phyloP scores from a whole-genome alignment of 129 eudicot genomes.

The Centella asiatica region DNA sequence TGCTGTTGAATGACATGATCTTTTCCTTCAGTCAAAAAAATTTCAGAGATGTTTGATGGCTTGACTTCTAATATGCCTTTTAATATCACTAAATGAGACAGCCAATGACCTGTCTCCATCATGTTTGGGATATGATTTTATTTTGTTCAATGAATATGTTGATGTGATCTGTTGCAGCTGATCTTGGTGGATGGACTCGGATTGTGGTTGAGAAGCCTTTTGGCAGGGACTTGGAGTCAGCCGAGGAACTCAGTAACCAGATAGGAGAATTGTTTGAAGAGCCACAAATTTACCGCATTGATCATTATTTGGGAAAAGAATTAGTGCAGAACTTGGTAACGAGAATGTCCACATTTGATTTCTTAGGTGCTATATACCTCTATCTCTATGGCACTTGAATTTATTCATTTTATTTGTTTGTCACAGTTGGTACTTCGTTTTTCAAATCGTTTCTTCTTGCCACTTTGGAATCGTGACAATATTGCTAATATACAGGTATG shows the following conservation, averaged over 20 bases:
- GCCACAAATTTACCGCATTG: conserved; percentile 95
- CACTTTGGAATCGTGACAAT: conserved; percentile 97
- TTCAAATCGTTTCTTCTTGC: conserved; percentile 93
- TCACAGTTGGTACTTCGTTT: conserved; percentile 94
- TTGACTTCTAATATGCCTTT: neutral
- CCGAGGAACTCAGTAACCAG: conserved; percentile 88
- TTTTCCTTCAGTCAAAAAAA: no score
- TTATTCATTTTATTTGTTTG: neutral
- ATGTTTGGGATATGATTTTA: neutral
- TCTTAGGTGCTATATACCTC: neutral
- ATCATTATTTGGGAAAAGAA: conserved; percentile 96
- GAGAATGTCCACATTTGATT: conserved; percentile 1
- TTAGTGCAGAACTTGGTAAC: conserved; percentile 96
- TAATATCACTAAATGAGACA: neutral
- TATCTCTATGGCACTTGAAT: conserved; percentile 2
- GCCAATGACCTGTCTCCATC: neutral
- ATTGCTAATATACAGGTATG: conserved; percentile 84
- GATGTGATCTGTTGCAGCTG: conserved; percentile 45
- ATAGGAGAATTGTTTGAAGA: conserved; percentile 92
- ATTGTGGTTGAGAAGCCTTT: conserved; percentile 98
- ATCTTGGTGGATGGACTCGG: conserved; percentile 99
- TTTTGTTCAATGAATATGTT: neutral
- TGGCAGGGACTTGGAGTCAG: conserved; percentile 90
- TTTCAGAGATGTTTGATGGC: neutral
- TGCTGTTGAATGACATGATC: no score